Base-by-base conservation (phyloP, 441 rosid species). In the Viola pubescens region DNA sequence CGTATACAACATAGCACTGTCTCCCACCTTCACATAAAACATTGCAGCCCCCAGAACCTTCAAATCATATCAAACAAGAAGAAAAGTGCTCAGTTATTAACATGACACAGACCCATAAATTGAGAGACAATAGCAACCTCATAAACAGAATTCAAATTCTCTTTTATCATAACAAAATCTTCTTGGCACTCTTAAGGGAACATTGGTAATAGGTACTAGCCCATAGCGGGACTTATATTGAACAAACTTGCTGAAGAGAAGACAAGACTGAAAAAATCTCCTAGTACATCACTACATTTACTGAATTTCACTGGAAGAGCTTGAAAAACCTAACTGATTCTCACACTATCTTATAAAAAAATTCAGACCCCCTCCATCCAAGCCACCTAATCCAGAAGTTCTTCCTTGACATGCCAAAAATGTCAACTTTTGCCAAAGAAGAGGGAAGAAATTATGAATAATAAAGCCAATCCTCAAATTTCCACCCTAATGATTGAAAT, bases 11-110 rank as follows among this genome's bases (percentile, higher is more conserved):
- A 94, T 76, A 50, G 96, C 80, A 54, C 86, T 70, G 71, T 88
- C 94, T 64, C 94, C 97, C 66, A 90, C 95, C 73, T 86, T 94
- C 19, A 87, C 94, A 80, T 94, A 88, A 78, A 94, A 79, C 99
- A 94, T 90, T 65, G 95, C 99, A 56, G 99, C 99, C 79, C 99
- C 99, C 72, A 94, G 72, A 65, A 90, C 98, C 98, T 91, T 68
- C 37, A 55, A 43, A 42, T 34, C 66, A 52, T 60, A 69, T 37
- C 19, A 68, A 59, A 48, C 16, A 4, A 48, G 41, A 65, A 56
- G 51, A 60, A 70, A 50, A 60, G 68, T 19, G 38, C 34, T 10
- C 50, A 41, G 38, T 37, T 50, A 3, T 59, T 11, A 67, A 14
- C 59, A 48, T 13, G 8, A 48, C 45, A 39, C 9, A 68, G 4